Percentiles rank a stretch among this genome's conserved stretches.
Conservation (phyloP, 2,329 filamentous ascomycete genomes). For the Xylariaceae sp. region DNA sequence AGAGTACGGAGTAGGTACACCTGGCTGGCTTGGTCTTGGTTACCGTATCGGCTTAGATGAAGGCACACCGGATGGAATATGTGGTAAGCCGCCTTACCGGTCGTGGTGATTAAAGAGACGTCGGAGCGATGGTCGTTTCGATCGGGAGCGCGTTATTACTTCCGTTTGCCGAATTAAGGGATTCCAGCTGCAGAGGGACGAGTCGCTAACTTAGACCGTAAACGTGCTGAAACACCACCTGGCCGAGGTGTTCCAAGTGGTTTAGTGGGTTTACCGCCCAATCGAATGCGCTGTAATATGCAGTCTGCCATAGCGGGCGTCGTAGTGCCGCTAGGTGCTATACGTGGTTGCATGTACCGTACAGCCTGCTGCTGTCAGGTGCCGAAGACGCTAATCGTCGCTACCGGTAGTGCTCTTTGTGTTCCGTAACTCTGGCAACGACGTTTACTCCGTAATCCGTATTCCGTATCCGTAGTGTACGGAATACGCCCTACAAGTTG, state of each 20-base stretch:
- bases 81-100: neutral
- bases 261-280: constrained; percentile 1
- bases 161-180: constrained; percentile 16
- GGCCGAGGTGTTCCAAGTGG: neutral
- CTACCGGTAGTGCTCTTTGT: too few species aligned
- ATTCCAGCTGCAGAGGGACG: neutral
- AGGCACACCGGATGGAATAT: neutral
- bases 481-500: too few species aligned
- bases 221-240: constrained; percentile 9
- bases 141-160: neutral
- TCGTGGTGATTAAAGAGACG: neutral
- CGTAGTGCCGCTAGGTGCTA: too few species aligned
- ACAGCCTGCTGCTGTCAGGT: neutral
- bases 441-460: too few species aligned
- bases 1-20: too few species aligned
- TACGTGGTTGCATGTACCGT: neutral
- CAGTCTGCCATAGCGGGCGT: neutral
- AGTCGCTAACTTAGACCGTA: neutral
- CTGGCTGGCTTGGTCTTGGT: too few species aligned
- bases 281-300: neutral
- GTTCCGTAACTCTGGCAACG: too few species aligned
- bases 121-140: neutral
- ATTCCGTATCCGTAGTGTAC: too few species aligned
- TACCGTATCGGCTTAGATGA: too few species aligned
- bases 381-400: neutral